A percentile compares a stretch with the other conserved stretches of the same genome.
These are phyloP conservation scores for Lecanoromycetidae sp. DNA, from an alignment of 2,329 filamentous ascomycete species.

Conservation along the genomic window DNA sequence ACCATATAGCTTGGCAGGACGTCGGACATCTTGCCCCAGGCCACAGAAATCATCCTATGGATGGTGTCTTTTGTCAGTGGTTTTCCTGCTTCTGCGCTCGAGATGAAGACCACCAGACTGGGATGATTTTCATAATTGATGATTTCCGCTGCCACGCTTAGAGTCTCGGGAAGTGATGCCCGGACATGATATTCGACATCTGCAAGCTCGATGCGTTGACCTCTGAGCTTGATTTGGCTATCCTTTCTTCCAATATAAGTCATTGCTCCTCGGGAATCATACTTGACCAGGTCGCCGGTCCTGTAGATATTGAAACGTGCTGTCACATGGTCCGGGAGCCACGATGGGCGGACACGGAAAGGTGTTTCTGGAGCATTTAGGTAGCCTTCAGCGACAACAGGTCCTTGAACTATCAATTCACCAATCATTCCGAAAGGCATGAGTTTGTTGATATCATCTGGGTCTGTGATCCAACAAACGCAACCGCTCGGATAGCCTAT, in stretches of 20 bases:
- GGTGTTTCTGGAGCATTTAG: constrained; percentile 17
- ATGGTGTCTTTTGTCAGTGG: constrained; percentile 5
- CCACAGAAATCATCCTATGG: neutral
- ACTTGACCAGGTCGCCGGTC: constrained; percentile 16
- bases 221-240: constrained; percentile 16
- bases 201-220: constrained; percentile 17
- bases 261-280: constrained; percentile 13
- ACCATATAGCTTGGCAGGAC: constrained; percentile 16
- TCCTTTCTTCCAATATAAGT: constrained; percentile 16
- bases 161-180: neutral
- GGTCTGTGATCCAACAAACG: constrained; percentile 13
- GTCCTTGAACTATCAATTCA: constrained; percentile 29
- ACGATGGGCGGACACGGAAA: no score
- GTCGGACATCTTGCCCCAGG: constrained; percentile 2
- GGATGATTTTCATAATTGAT: no score
- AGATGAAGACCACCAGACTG: no score
- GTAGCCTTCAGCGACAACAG: constrained; percentile 27
- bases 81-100: constrained; percentile 1
- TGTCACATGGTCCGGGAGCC: no score
- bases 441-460: constrained; percentile 10
- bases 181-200: constrained; percentile 15
- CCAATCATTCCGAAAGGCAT: constrained; percentile 26
- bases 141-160: no score
- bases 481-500: constrained; percentile 10
- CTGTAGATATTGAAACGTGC: no score